A percentile compares a stretch with the other conserved stretches of the same genome.
phyloP scores from a whole-genome alignment of 1,139 yeast genomes.

The Lodderomyces theae region DNA sequence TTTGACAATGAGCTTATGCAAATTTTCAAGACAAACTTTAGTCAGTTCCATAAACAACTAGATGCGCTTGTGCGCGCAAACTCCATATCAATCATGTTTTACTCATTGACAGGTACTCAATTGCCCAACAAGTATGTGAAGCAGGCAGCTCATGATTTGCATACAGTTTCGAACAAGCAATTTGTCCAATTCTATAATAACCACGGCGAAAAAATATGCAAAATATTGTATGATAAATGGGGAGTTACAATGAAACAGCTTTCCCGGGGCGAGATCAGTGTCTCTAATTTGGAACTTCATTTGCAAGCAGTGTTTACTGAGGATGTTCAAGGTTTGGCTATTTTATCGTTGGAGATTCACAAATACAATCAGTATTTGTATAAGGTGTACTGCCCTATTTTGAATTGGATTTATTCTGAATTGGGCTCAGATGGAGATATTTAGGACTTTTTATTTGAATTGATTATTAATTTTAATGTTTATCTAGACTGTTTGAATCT shows the following conservation, averaged over 20 bases:
- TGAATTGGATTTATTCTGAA: conserved; percentile 33
- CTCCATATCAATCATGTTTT: conserved; percentile 7
- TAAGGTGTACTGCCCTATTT: conserved; percentile 25
- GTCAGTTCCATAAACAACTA: conserved; percentile 4
- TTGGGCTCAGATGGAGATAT: conserved; percentile 16
- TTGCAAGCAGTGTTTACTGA: not conserved
- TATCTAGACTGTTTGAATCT: too few relatives aligned
- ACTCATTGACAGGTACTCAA: not conserved
- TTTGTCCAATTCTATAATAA: conserved; percentile 9
- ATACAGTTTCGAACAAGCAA: not conserved
- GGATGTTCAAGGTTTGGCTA: not conserved
- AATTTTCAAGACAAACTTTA: conserved; percentile 9
- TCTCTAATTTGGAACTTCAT: not conserved
- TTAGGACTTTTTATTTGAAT: not conserved
- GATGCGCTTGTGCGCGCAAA: conserved; percentile 10
- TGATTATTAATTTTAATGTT: not conserved
- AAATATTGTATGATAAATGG: conserved; percentile 9
- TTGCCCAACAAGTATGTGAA: not conserved
- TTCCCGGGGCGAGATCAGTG: conserved; percentile 7
- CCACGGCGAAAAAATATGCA: conserved; percentile 5
- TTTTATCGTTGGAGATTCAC: conserved; percentile 12
- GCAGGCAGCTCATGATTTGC: not conserved
- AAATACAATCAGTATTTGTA: conserved; percentile 17
- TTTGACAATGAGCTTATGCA: conserved; percentile 14
- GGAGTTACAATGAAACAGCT: not conserved